These are phyloP conservation scores for Obba rivulosa DNA, from an alignment of 768 basidiomycete genomes.

Conservation along the genomic window DNA sequence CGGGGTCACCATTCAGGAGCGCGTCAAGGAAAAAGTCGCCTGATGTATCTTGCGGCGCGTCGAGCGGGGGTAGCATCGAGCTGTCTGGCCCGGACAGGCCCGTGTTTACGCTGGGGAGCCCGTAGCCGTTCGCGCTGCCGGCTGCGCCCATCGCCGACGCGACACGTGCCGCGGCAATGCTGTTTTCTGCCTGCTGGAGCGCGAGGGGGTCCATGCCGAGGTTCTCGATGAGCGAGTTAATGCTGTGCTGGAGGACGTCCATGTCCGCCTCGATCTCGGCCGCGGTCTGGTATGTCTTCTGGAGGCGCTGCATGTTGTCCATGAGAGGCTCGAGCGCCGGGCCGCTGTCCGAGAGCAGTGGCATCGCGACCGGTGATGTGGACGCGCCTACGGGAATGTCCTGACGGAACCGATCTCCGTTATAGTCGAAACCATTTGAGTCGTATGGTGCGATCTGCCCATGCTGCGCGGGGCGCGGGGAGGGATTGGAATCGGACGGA, in stretches of 20 bases:
- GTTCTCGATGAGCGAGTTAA: slow-evolving; percentile 67
- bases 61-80: background rate
- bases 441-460: slow-evolving; percentile 12
- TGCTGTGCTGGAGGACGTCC: slow-evolving; percentile 58
- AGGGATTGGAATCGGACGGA: slow-evolving; percentile 1
- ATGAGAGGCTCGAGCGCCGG: slow-evolving; percentile 26
- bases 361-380: slow-evolving; percentile 21
- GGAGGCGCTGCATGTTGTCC: slow-evolving; percentile 37
- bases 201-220: slow-evolving; percentile 56
- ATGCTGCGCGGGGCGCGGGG: background rate
- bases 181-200: slow-evolving; percentile 12
- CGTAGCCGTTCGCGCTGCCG: slow-evolving; percentile 4
- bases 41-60: slow-evolving; percentile 8
- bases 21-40: slow-evolving; percentile 34
- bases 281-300: slow-evolving; percentile 54
- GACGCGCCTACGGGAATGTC: slow-evolving; percentile 12
- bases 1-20: slow-evolving; percentile 33
- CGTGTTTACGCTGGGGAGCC: background rate
- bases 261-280: slow-evolving; percentile 70
- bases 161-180: background rate
- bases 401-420: slow-evolving; percentile 8
- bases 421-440: slow-evolving; percentile 5
- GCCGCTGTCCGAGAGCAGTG: slow-evolving; percentile 22
- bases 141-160: slow-evolving; percentile 10
- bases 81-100: background rate